Evolutionary conservation across 257 asterid genomes (phyloP).

Genomic region (Echites panduratus): DNA sequence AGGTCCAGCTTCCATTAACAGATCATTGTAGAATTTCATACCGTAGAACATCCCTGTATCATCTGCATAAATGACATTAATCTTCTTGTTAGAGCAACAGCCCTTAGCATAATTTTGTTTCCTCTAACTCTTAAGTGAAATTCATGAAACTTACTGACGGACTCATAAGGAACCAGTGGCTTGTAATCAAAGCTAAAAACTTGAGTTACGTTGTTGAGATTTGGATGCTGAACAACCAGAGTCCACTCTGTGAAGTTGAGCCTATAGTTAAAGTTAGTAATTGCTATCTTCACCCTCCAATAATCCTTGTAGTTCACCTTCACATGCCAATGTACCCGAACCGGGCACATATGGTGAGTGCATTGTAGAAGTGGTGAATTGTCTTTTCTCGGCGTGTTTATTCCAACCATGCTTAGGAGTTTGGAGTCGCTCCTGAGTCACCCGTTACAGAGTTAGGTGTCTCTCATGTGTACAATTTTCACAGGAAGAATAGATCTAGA

Average conservation of each 20-base stretch:
- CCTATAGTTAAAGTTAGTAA: conserved; percentile 77
- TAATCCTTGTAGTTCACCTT: conserved; percentile 72
- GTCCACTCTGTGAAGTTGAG: conserved; percentile 80
- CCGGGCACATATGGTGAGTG: conserved; percentile 91
- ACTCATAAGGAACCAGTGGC: conserved; percentile 63
- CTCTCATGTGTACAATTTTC: not conserved
- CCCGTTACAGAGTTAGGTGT: not conserved
- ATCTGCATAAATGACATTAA: conserved; percentile 45
- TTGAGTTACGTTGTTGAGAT: conserved; percentile 83
- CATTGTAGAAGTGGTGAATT: conserved; percentile 64
- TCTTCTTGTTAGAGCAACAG: not conserved
- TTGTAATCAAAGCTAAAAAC: conserved; percentile 91
- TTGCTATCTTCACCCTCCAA: conserved; percentile 74
- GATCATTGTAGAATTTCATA: conserved; percentile 78
- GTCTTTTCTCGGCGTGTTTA: conserved; percentile 78
- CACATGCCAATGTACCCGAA: conserved; percentile 91
- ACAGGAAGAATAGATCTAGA: not conserved
- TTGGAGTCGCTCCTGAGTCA: conserved; percentile 64
- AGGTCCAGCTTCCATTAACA: conserved; percentile 78
- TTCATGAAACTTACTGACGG: conserved; percentile 60
- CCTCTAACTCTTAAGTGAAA: not conserved
- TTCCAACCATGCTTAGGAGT: conserved; percentile 57
- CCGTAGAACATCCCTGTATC: conserved; percentile 95
- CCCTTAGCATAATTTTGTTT: too few species aligned
- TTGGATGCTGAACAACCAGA: conserved; percentile 86